Evolutionary conservation across 2,329 filamentous ascomycete species (phyloP).

Genomic region (Talaromyces verruculosus): DNA sequence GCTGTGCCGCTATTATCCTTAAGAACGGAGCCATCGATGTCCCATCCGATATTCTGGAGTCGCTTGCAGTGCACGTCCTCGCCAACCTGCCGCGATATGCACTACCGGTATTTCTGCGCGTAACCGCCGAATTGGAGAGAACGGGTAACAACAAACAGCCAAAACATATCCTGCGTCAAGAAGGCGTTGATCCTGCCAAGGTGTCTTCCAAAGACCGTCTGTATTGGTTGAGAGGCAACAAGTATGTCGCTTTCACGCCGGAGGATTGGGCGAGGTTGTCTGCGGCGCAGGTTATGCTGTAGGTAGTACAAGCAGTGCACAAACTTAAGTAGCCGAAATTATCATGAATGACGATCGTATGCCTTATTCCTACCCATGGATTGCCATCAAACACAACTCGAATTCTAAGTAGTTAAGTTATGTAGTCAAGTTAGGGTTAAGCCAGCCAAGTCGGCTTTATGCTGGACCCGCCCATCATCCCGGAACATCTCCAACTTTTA

Average conservation of each 20-base stretch:
- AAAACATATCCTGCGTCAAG: slow-evolving; percentile 68
- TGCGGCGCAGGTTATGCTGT: slow-evolving; percentile 70
- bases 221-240: slow-evolving; percentile 66
- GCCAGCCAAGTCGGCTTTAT: slow-evolving; percentile 19
- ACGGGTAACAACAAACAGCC: slow-evolving; percentile 90
- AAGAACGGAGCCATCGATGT: slow-evolving; percentile 42
- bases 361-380: background rate
- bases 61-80: slow-evolving; percentile 61
- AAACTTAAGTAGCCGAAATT: background rate
- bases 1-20: slow-evolving; percentile 71
- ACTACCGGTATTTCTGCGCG: slow-evolving; percentile 72
- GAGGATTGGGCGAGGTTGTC: slow-evolving; percentile 69
- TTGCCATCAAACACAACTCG: background rate
- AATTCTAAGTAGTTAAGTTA: too few relatives aligned
- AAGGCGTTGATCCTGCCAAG: slow-evolving; percentile 67
- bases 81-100: slow-evolving; percentile 69
- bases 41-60: slow-evolving; percentile 51
- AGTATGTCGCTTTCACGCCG: slow-evolving; percentile 66
- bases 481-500: slow-evolving; percentile 1
- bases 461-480: background rate
- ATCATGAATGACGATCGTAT: background rate
- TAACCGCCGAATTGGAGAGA: slow-evolving; percentile 62
- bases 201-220: slow-evolving; percentile 48
- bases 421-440: background rate
- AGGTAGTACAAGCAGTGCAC: slow-evolving; percentile 19